Base-by-base conservation (phyloP, 495 filamentous ascomycete genomes). In the Cladorrhinum samala region DNA sequence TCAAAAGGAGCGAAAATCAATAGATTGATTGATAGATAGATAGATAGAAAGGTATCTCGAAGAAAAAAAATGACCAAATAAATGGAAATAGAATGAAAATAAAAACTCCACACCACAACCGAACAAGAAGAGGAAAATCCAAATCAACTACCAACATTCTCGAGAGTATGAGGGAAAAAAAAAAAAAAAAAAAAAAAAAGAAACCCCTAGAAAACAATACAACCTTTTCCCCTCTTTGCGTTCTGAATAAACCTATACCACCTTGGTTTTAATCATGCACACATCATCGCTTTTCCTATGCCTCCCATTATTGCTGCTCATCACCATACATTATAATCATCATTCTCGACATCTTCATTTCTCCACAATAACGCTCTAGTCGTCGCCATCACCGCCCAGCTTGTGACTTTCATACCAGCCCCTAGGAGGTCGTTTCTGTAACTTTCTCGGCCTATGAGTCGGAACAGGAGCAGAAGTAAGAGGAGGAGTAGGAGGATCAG, bases 381-480 rank as follows among this genome's bases (percentile, higher is more conserved):
- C n/a, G n/a, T n/a, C 36, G 16, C 25, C 50, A 52, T 50, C 23
- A 21, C 46, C 57, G 21, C 43, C 37, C 49, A 67, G 38, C 38
- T 62, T 63, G 17, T 64, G 59, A 33, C 49, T 58, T 43, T 66
- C 60, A 21, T 37, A n/a, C 60, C 67, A 66, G 33, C 60, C 63
- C 39, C 54, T 64, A 11, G 72, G 74, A 49, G 65, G 69, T 52
- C 66, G 72, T 60, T 77, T 79, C 50, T 64, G 72, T 30, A 77
- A 66, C 61, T 77, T 79, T 49, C 71, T 68, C 45, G 74, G 72
- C 45, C 51, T 65, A n/a, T n/a, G n/a, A 16, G 53, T 25, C 30
- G 27, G 18, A n/a, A 16, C 13, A 16, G 16, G 40, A 19, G 25
- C n/a, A 19, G 37, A 25, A 30, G 9, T 19, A 13, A 7, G 38